These are phyloP conservation scores for Aphanomyces invadans DNA, from an alignment of 352 stramenopile genomes.

Conservation along the genomic window DNA sequence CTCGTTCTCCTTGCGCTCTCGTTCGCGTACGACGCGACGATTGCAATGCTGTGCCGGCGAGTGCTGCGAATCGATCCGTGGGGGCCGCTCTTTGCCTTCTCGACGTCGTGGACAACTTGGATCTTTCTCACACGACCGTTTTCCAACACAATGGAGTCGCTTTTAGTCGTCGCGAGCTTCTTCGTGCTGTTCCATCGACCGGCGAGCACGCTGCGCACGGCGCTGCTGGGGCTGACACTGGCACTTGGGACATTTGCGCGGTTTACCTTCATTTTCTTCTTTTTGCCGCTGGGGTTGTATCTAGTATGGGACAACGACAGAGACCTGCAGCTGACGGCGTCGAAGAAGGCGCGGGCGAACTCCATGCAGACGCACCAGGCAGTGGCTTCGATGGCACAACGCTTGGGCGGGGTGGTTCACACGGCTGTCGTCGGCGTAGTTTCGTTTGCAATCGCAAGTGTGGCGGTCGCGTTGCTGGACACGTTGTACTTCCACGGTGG, in stretches of 20 bases:
- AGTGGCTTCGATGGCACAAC: not conserved
- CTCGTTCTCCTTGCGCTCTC: conserved; percentile 3
- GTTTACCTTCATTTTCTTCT: conserved; percentile 80
- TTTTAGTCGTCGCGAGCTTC: conserved; percentile 53
- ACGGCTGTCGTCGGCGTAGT: conserved; percentile 40
- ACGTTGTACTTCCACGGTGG: conserved; percentile 48
- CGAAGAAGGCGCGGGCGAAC: conserved; percentile 36
- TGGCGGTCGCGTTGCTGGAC: conserved; percentile 40
- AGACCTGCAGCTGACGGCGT: conserved; percentile 26
- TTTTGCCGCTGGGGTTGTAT: conserved; percentile 59
- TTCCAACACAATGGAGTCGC: conserved; percentile 69
- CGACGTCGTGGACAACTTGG: conserved; percentile 60
- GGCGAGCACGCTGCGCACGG: conserved; percentile 36
- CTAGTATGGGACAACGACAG: conserved; percentile 51
- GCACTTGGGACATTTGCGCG: conserved; percentile 67
- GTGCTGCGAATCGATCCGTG: conserved; percentile 25
- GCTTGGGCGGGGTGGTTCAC: conserved; percentile 28
- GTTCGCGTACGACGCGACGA: conserved; percentile 20
- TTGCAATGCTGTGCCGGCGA: conserved; percentile 32
- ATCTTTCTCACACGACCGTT: conserved; percentile 67
- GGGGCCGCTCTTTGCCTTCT: conserved; percentile 40
- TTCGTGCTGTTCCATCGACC: conserved; percentile 31
- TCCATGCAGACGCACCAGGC: no score
- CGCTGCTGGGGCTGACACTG: conserved; percentile 54
- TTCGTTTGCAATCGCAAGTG: conserved; percentile 35